Evolutionary conservation across 768 basidiomycete genomes (phyloP), one percentile per base, ranked within the genome.

Genomic region (Pleurotus cornucopiae): DNA sequence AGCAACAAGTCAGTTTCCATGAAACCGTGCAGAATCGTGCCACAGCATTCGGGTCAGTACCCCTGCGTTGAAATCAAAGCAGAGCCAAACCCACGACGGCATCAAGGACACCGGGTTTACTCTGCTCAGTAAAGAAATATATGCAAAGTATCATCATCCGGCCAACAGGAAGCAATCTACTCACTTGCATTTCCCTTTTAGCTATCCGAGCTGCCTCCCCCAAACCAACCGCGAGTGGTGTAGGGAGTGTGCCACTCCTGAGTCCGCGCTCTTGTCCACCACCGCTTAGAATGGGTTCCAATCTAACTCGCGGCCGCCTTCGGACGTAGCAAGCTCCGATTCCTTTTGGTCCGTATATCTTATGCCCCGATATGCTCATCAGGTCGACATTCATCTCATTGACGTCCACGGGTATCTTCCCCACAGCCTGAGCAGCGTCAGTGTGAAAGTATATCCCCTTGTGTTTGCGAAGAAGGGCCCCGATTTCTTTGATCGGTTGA

Each of bases 191-290:
- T 74, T 99, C 97, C 60, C 78, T 76, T 71, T 85, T 88, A 4
- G 96, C 94, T 66, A 99, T 83, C 57, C 94, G 83, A 53, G 93
- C 92, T 37, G 97, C 96, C 71, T 95, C 97, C 4, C 97, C 97
- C 39, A 99, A 72, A 4, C 97, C 97, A 26, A 98, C 94, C 7
- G 85, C 89, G 55, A 99, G 75, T 1, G 90, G 79, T 12, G 94
- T 85, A 1, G 97, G 85, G 11, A 99, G 76, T 0, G 97, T 99
- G n/a, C 97, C 97, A 62, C 91, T 94, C 56, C 97, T 76, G 64
- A 99, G 71, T 1, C 97, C 97, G 55, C 97, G 82, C 74, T 99
- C 97, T 72, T 99, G 97, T 7, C 97, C 97, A 60, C 97, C 97
- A 16, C 97, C 97, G 62, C 84, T 93, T 52, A 99, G 72, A 61